Conservation (phyloP, 106 monocot species). For the Allium fistulosum region DNA sequence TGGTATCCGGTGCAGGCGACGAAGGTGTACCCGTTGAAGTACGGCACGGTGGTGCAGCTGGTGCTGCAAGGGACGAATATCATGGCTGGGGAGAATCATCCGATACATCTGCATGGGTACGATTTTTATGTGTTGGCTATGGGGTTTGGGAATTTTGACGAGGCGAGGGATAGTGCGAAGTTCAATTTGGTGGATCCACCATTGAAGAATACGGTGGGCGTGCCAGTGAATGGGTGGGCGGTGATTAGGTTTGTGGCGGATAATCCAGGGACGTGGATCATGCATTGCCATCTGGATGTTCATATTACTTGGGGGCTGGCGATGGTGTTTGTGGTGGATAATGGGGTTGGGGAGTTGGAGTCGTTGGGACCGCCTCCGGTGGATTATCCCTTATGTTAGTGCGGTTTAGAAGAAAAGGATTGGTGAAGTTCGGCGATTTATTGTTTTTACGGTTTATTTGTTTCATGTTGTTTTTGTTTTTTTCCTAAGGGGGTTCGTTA, state of each 20-base stretch:
- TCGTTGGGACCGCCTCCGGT: slow-evolving; percentile 41
- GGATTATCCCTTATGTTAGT: slow-evolving; percentile 49
- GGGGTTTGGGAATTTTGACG: slow-evolving; percentile 55
- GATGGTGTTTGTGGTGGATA: slow-evolving; percentile 60
- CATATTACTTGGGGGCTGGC: slow-evolving; percentile 61
- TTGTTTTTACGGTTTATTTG: not conserved
- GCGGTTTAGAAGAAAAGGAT: not conserved
- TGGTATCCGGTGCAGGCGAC: slow-evolving; percentile 37
- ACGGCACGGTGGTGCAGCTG: slow-evolving; percentile 39
- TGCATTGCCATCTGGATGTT: slow-evolving; percentile 74
- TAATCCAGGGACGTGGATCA: slow-evolving; percentile 64
- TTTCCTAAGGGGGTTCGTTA: not conserved
- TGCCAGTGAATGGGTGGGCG: slow-evolving; percentile 68
- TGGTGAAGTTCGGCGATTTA: not conserved
- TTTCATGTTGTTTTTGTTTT: not conserved
- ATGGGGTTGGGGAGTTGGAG: slow-evolving; percentile 49
- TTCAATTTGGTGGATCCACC: slow-evolving; percentile 66
- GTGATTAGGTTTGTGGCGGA: slow-evolving; percentile 56
- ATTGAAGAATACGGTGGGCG: slow-evolving; percentile 49
- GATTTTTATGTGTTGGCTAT: slow-evolving; percentile 48
- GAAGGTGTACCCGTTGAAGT: slow-evolving; percentile 28
- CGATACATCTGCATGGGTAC: slow-evolving; percentile 68
- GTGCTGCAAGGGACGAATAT: slow-evolving; percentile 70
- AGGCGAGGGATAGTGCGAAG: slow-evolving; percentile 23
- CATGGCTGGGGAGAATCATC: slow-evolving; percentile 43